Evolutionary conservation across 495 filamentous ascomycete genomes (phyloP).

Genomic region (Staphylotrichum longicolle): DNA sequence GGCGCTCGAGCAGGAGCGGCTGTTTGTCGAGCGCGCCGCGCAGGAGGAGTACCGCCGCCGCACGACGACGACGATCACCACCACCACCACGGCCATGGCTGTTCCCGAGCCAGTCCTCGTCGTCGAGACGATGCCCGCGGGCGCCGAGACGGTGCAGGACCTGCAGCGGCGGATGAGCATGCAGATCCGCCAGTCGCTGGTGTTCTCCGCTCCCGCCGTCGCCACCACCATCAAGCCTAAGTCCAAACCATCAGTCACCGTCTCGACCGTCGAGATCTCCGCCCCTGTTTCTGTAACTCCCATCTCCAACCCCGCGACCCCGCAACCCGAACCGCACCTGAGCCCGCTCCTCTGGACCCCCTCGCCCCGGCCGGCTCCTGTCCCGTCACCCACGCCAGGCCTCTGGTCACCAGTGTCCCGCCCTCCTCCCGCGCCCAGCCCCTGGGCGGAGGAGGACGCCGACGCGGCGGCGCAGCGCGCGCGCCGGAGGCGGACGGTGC

Average conservation of each 20-base stretch:
- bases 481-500: slow-evolving; percentile 20
- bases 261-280: no score
- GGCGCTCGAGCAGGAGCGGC: slow-evolving; percentile 37
- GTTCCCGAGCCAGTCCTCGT: background rate
- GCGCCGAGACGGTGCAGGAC: slow-evolving; percentile 18
- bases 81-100: background rate
- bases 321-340: background rate
- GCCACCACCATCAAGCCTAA: background rate
- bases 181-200: slow-evolving; percentile 24
- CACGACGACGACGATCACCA: slow-evolving; percentile 7
- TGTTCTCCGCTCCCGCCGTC: background rate
- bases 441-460: slow-evolving; percentile 24
- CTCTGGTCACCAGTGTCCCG: slow-evolving; percentile 15
- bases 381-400: background rate
- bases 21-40: slow-evolving; percentile 29
- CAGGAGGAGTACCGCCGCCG: slow-evolving; percentile 26
- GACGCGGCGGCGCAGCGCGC: slow-evolving; percentile 21
- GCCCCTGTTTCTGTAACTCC: no score
- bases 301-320: background rate
- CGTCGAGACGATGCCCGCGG: slow-evolving; percentile 1
- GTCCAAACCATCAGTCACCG: no score
- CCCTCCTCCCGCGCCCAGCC: background rate
- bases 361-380: background rate
- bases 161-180: slow-evolving; percentile 26
- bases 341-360: slow-evolving; percentile 16